A percentile compares a stretch with the other conserved stretches of the same genome.
Conservation (phyloP, 192 early-diverging fungal species). For the Coemansia sp. region DNA sequence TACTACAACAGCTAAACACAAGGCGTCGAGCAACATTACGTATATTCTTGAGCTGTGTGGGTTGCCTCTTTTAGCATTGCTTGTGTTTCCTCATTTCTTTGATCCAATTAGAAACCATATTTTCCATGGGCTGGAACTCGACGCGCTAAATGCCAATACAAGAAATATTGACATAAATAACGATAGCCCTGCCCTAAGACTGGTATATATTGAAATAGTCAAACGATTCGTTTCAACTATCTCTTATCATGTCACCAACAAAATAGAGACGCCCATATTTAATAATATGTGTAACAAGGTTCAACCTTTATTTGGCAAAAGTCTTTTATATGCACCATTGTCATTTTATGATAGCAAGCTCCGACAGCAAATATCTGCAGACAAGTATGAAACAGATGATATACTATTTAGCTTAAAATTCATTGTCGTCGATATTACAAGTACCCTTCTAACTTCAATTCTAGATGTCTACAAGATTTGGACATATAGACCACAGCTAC, state of each 20-base stretch:
- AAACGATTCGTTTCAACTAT: neutral
- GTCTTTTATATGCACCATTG: conserved; percentile 32
- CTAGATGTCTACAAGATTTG: conserved; percentile 18
- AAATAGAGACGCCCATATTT: neutral
- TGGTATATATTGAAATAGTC: conserved; percentile 23
- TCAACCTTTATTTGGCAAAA: conserved; percentile 17
- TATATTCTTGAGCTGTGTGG: conserved; percentile 29
- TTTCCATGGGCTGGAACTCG: conserved; percentile 17
- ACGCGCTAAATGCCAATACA: conserved; percentile 15
- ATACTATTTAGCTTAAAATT: neutral
- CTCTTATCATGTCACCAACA: neutral
- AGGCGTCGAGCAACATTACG: conserved; percentile 17
- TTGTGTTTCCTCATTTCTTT: conserved; percentile 17
- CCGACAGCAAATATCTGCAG: conserved; percentile 18
- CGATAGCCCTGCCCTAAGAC: conserved; percentile 5
- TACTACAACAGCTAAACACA: conserved; percentile 6
- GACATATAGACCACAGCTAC: conserved; percentile 14
- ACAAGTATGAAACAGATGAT: conserved; percentile 5
- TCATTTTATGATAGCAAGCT: conserved; percentile 40
- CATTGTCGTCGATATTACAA: conserved; percentile 9
- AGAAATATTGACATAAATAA: neutral
- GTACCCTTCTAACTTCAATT: neutral
- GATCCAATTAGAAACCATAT: conserved; percentile 21
- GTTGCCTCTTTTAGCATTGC: conserved; percentile 4
- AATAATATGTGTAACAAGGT: neutral